A percentile compares a stretch with the other conserved stretches of the same genome.
phyloP scores from a whole-genome alignment of 768 basidiomycete genomes.

The Lactarius tabidus region DNA sequence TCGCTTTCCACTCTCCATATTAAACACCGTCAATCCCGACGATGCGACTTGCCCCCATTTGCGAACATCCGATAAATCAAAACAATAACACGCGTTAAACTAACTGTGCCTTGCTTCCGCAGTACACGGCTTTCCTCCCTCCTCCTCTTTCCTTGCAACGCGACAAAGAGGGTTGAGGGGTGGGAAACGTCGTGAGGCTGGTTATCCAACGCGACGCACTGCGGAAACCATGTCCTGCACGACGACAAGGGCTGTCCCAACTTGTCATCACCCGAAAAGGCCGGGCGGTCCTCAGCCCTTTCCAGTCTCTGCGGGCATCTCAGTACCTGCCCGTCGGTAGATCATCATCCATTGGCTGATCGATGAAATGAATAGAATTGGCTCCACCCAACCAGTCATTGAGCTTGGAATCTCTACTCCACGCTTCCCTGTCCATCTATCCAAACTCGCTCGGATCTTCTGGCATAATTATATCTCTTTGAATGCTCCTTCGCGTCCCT shows the following conservation, averaged over 20 bases:
- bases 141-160: background rate
- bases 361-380: background rate
- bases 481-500: background rate
- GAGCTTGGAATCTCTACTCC: background rate
- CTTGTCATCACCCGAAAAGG: constrained; percentile 15
- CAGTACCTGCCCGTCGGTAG: background rate
- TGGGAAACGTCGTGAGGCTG: background rate
- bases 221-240: background rate
- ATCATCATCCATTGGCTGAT: background rate
- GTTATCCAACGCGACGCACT: background rate
- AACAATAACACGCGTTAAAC: background rate
- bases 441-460: background rate
- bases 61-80: background rate
- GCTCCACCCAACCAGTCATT: background rate
- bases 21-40: background rate
- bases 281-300: constrained; percentile 5
- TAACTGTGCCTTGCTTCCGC: background rate
- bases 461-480: background rate
- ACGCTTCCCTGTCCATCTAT: background rate
- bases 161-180: background rate
- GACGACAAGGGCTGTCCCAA: background rate
- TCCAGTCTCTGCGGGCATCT: background rate
- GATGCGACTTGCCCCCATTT: background rate
- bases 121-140: background rate
- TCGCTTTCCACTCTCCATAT: background rate